Evolutionary conservation across 192 early-diverging fungal genomes (phyloP).

Genomic region (Coemansia sp.): DNA sequence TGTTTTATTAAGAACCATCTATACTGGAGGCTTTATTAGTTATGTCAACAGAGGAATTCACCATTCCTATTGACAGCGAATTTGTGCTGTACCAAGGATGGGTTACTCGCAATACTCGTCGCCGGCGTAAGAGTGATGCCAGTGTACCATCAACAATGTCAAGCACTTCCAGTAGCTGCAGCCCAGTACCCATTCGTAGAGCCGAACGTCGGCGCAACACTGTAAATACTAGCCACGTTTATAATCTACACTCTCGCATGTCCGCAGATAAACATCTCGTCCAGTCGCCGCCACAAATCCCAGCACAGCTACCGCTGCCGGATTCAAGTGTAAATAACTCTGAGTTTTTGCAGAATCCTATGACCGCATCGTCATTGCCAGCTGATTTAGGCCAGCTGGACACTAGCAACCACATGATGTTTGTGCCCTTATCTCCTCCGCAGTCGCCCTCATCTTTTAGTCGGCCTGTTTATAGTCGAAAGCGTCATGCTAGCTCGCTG

Average conservation of each 20-base stretch:
- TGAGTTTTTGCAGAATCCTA: not conserved
- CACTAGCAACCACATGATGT: not conserved
- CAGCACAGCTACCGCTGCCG: not conserved
- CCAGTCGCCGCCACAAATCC: not conserved
- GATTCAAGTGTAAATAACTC: not conserved
- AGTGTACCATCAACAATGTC: constrained; percentile 16
- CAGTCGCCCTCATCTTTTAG: constrained; percentile 10
- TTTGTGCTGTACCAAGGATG: constrained; percentile 35
- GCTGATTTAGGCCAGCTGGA: constrained; percentile 2
- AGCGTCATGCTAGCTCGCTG: constrained; percentile 8
- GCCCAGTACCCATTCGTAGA: not conserved
- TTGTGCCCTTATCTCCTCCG: constrained; percentile 11
- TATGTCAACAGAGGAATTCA: constrained; percentile 20
- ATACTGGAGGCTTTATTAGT: not conserved
- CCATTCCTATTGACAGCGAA: constrained; percentile 29
- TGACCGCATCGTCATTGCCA: constrained; percentile 2
- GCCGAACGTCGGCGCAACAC: constrained; percentile 39
- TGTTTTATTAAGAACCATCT: not conserved
- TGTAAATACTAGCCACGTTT: constrained; percentile 12
- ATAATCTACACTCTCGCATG: not conserved
- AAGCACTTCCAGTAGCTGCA: constrained; percentile 8
- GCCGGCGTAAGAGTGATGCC: constrained; percentile 39
- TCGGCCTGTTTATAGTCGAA: not conserved
- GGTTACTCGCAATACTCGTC: constrained; percentile 31
- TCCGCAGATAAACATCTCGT: not conserved